Percentiles rank a stretch among this genome's conserved stretches.
phyloP scores from a whole-genome alignment of 345 rosid genomes.

The Streptanthus diversifolius region DNA sequence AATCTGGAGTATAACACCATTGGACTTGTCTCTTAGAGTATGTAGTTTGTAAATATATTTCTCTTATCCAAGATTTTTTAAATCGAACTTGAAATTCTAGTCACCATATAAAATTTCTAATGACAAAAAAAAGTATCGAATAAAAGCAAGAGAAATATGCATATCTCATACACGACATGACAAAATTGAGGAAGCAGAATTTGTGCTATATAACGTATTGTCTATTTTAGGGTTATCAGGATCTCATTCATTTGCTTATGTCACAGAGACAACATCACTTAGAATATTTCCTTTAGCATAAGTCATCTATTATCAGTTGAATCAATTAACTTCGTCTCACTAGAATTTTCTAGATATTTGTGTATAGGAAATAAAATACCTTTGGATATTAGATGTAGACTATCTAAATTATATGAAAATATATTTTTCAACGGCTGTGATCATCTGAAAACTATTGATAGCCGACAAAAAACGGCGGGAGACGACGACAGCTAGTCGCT shows the following conservation, averaged over 20 bases:
- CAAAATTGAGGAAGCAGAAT: slow-evolving; percentile 27
- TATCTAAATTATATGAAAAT: neutral
- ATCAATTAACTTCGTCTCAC: neutral
- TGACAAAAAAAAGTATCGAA: neutral
- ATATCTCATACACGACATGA: slow-evolving; percentile 15
- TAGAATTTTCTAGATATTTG: slow-evolving; percentile 20
- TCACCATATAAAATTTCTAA: neutral
- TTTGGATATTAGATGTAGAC: neutral
- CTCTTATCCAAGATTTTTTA: neutral
- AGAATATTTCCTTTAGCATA: slow-evolving; percentile 18
- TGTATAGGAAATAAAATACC: neutral
- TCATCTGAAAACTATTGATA: neutral
- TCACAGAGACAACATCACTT: slow-evolving; percentile 17
- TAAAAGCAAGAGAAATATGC: neutral
- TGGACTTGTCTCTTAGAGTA: no score
- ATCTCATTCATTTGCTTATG: slow-evolving; percentile 13
- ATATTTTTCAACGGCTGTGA: neutral
- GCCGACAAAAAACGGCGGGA: slow-evolving; percentile 20
- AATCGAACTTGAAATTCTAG: neutral
- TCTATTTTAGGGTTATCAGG: slow-evolving; percentile 24
- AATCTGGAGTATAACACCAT: neutral
- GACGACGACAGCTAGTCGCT: slow-evolving; percentile 8
- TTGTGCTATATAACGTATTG: slow-evolving; percentile 25
- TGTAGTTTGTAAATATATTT: neutral
- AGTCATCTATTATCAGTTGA: slow-evolving; percentile 2